Conservation (phyloP, 2,329 filamentous ascomycete species). For the Fusarium decemcellulare region DNA sequence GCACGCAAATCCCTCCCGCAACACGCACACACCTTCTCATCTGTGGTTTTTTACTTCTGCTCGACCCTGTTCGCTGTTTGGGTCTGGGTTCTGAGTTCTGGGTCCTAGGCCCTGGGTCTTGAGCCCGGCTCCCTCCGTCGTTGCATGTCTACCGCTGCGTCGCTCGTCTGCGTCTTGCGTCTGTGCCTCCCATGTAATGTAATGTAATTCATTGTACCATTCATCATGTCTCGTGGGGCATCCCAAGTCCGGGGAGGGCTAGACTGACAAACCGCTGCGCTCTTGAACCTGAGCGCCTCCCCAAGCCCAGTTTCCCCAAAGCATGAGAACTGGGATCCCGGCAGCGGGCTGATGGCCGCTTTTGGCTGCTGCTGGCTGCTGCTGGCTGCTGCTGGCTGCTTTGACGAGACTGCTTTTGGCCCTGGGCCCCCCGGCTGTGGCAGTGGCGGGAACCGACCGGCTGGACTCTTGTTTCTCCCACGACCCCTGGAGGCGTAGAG, state of each 20-base stretch:
- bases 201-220: neutral
- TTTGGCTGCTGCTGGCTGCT: slow-evolving; percentile 30
- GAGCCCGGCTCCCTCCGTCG: slow-evolving; percentile 26
- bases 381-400: slow-evolving; percentile 32
- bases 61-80: slow-evolving; percentile 3
- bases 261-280: slow-evolving; percentile 33
- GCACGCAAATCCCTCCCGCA: slow-evolving; percentile 43
- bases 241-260: slow-evolving; percentile 27
- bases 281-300: slow-evolving; percentile 13
- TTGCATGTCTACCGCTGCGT: slow-evolving; percentile 18
- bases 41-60: slow-evolving; percentile 19
- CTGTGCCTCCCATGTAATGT: slow-evolving; percentile 9
- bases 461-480: slow-evolving; percentile 43
- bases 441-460: slow-evolving; percentile 44
- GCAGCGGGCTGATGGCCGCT: slow-evolving; percentile 32
- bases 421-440: slow-evolving; percentile 36
- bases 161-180: slow-evolving; percentile 9
- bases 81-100: slow-evolving; percentile 8
- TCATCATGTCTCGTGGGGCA: slow-evolving; percentile 23
- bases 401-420: slow-evolving; percentile 34
- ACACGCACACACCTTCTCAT: slow-evolving; percentile 21
- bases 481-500: slow-evolving; percentile 42
- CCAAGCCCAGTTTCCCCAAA: slow-evolving; percentile 15
- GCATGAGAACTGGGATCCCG: slow-evolving; percentile 11
- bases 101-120: slow-evolving; percentile 25